Base-by-base conservation (phyloP, 2,329 filamentous ascomycete genomes). In the Zymoseptoria crescenta region DNA sequence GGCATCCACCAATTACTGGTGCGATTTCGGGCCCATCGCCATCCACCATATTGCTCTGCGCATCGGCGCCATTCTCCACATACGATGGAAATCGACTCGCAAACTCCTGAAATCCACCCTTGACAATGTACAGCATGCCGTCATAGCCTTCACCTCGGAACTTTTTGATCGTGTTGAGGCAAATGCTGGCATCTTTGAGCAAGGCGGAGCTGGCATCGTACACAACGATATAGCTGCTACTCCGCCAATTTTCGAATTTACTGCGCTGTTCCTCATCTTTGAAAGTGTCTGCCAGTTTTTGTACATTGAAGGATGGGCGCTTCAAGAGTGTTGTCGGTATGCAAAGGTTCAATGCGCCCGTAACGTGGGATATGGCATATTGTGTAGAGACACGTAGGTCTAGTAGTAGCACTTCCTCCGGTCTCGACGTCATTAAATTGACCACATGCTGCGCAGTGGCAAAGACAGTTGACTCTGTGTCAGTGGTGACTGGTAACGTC, bases 321-420 rank as follows among this genome's bases (percentile, higher is more conserved):
- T 97, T 97, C 19, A 99, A 76, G 13, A 99, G 77, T 0, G 93
- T 97, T 0, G 94, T 97, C 0, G 94, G 94, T 61, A 97, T 96
- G 70, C 94, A 97, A 4, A 99, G 79, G 70, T 95, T 97, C 30
- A 99, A 76, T 0, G 93, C 90, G n/a, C 87, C 87, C 54, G 80
- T 77, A 57, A 97, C 88, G 29, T 89, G 85, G 21, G 88, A 86
- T 52, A 83, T 80, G 0, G 86, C 82, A 70, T 88, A 96, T 65
- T 93, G 90, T 20, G 91, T 91, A 28, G 87, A 89, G 0, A 95
- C 91, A 48, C 94, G 85, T 21, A 97, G 82, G 72, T 99, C 94
- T 4, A 99, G 77, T 1, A 97, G 72, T 30, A 99, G 76, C 0
- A 89, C 74, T 52, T 81, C 74, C 49, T 81, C 76, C 59, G 8